phyloP scores from a whole-genome alignment of 116 monocot genomes.

The Posidonia oceanica region DNA sequence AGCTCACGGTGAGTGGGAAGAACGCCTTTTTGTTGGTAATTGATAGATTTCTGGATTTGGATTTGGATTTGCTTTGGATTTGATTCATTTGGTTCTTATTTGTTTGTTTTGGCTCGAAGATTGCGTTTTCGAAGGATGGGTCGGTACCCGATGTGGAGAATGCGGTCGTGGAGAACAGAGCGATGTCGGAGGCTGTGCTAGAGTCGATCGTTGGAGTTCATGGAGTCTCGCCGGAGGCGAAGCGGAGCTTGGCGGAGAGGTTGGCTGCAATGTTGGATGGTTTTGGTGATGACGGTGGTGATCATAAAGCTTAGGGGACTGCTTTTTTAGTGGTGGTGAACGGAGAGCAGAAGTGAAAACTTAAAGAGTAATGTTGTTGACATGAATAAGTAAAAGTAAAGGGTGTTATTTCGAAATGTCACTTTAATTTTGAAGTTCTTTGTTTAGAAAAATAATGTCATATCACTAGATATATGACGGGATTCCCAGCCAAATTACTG shows the following conservation, averaged over 20 bases:
- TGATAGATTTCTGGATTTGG: not conserved
- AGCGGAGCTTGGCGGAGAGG: conserved; percentile 48
- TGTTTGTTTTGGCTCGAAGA: conserved; percentile 18
- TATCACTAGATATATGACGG: too few species aligned
- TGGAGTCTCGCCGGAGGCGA: conserved; percentile 70
- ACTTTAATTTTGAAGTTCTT: too few species aligned
- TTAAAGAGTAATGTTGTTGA: too few species aligned
- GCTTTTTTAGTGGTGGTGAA: too few species aligned
- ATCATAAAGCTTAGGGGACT: too few species aligned
- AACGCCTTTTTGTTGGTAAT: not conserved
- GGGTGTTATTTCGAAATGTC: too few species aligned
- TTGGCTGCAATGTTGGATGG: conserved; percentile 29
- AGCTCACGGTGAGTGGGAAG: conserved; percentile 32
- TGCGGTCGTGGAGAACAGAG: conserved; percentile 40
- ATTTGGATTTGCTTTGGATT: not conserved
- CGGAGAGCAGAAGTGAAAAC: not conserved
- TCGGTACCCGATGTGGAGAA: conserved; percentile 19
- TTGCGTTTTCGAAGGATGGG: conserved; percentile 59
- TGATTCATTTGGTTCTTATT: not conserved
- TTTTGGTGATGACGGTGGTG: not conserved
- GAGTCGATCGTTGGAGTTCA: conserved; percentile 76
- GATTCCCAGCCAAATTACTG: too few species aligned
- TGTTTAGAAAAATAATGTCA: too few species aligned
- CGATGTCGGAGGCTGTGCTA: conserved; percentile 41
- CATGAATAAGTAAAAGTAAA: too few species aligned